These are phyloP conservation scores for Alternaria conjuncta DNA, from an alignment of 2,329 filamentous ascomycete genomes.

Conservation along the genomic window DNA sequence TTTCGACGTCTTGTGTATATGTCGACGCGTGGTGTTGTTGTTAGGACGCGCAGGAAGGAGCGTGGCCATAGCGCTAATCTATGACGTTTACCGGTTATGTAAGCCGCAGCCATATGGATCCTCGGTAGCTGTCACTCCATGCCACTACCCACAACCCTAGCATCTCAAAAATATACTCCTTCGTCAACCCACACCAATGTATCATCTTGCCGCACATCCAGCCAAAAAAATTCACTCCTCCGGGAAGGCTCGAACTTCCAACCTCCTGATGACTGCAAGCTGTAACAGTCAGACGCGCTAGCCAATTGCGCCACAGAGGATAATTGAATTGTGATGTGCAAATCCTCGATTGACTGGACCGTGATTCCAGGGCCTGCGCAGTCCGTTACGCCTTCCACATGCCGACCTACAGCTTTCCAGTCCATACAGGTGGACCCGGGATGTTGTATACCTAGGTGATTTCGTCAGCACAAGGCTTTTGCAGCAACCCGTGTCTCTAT, in stretches of 20 bases:
- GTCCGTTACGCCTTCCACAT: neutral
- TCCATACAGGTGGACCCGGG: constrained; percentile 23
- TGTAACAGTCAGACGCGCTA: constrained; percentile 68
- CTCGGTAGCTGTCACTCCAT: neutral
- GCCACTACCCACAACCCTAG: neutral
- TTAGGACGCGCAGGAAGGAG: neutral
- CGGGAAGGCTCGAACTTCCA: constrained; percentile 44
- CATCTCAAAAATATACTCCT: neutral
- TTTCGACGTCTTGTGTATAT: neutral
- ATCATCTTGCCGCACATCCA: neutral
- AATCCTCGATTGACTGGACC: neutral
- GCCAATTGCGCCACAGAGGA: constrained; percentile 59
- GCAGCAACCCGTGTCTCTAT: neutral
- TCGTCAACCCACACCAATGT: neutral
- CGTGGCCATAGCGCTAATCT: neutral
- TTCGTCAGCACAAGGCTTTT: neutral
- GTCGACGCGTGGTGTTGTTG: neutral
- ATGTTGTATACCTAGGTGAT: constrained; percentile 19
- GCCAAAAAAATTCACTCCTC: constrained; percentile 24
- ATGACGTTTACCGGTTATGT: neutral
- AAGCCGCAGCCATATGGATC: neutral
- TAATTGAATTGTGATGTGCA: constrained; percentile 6
- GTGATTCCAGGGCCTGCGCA: neutral
- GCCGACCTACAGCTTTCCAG: neutral
- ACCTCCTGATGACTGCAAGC: constrained; percentile 33